Percentiles rank a stretch among this genome's conserved stretches.
Evolutionary conservation across 2,329 filamentous ascomycete genomes (phyloP).

Genomic region (Arthrobotrys sphaeroides): DNA sequence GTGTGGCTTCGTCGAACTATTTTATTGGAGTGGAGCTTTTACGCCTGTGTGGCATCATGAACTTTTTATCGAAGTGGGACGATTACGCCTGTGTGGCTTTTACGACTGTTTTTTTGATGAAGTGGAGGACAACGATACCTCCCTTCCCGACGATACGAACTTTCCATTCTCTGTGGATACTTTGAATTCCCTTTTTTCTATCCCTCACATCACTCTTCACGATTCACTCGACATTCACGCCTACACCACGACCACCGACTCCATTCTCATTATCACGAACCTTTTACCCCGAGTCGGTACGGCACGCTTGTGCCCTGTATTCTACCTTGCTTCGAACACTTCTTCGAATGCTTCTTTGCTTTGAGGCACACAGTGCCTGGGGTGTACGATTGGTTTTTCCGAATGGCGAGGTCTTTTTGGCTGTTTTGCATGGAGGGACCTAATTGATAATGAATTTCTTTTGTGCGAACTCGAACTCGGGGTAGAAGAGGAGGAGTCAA

Average conservation of each 20-base stretch:
- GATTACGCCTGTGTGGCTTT: no score
- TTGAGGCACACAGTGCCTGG: constrained; percentile 3
- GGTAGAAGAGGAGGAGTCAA: not conserved
- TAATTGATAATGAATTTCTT: constrained; percentile 43
- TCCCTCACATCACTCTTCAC: not conserved
- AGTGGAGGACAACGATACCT: not conserved
- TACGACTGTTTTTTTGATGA: no score
- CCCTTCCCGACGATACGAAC: not conserved
- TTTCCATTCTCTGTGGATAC: constrained; percentile 12
- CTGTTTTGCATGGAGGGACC: constrained; percentile 16
- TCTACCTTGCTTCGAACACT: not conserved
- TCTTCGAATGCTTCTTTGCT: not conserved
- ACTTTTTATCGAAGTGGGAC: no score
- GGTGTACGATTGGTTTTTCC: constrained; percentile 17
- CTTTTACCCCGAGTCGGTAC: not conserved
- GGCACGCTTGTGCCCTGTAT: constrained; percentile 2
- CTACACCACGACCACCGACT: constrained; percentile 1
- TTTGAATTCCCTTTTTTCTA: not conserved
- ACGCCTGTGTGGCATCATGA: not conserved
- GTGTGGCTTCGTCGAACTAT: constrained; percentile 2
- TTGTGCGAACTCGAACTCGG: constrained; percentile 8
- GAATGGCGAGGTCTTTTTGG: constrained; percentile 10
- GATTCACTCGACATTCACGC: not conserved
- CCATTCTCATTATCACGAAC: not conserved
- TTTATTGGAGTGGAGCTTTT: constrained; percentile 43